Evolutionary conservation across 306 rosid species (phyloP).

Genomic region (Spatholobus suberectus): DNA sequence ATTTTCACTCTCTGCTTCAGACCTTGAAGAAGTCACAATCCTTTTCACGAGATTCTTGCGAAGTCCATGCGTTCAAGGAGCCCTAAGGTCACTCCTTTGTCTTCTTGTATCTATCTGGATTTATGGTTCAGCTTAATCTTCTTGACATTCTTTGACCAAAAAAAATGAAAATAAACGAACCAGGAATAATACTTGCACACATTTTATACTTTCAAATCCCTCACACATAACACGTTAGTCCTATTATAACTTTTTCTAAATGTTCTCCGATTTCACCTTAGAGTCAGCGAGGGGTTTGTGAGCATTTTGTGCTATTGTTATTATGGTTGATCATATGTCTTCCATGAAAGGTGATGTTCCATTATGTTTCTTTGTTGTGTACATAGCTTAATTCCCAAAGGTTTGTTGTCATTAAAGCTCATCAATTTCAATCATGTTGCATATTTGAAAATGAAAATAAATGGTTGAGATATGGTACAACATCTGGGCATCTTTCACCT

Average conservation of each 20-base stretch:
- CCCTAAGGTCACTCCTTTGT: conserved; percentile 36
- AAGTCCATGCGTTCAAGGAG: conserved; percentile 81
- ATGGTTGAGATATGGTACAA: background rate
- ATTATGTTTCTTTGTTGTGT: background rate
- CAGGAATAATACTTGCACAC: background rate
- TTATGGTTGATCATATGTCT: background rate
- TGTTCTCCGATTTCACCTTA: no score
- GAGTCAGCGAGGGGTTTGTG: no score
- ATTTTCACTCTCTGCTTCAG: conserved; percentile 68
- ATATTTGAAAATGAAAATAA: background rate
- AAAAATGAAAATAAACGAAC: background rate
- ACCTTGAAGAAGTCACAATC: conserved; percentile 81
- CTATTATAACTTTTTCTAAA: no score
- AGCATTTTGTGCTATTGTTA: conserved; percentile 2
- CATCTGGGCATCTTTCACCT: no score
- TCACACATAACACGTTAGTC: no score
- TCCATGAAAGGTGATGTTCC: background rate
- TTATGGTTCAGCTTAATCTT: background rate
- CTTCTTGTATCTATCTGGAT: background rate
- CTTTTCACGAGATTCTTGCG: conserved; percentile 82
- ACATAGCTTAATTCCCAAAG: background rate
- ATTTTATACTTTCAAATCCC: background rate
- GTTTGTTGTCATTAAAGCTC: background rate
- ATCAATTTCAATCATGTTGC: background rate
- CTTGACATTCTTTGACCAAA: background rate